Evolutionary conservation across 2,329 filamentous ascomycete genomes (phyloP).

Genomic region (Beauveria sp.): DNA sequence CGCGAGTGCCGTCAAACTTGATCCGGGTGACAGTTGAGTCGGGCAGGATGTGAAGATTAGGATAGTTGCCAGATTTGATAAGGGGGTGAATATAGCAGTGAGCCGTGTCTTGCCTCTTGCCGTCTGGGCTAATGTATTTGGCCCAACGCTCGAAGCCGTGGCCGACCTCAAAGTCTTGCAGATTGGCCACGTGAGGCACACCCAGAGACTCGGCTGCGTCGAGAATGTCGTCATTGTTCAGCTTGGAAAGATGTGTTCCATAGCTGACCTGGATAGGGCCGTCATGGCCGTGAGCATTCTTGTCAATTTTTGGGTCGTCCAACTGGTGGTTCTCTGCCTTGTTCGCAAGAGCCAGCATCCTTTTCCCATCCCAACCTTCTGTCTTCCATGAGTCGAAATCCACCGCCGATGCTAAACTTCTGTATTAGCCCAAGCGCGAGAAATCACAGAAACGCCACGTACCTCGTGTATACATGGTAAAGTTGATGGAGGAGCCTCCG

Average conservation of each 20-base stretch:
- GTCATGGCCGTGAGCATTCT: slow-evolving; percentile 34
- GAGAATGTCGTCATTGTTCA: slow-evolving; percentile 39
- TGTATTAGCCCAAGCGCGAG: background rate
- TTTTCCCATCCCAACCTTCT: slow-evolving; percentile 42
- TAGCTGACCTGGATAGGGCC: slow-evolving; percentile 45
- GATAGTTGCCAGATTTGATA: slow-evolving; percentile 36
- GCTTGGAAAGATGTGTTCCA: slow-evolving; percentile 32
- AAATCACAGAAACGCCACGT: background rate
- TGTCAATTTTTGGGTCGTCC: slow-evolving; percentile 24
- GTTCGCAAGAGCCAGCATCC: slow-evolving; percentile 42
- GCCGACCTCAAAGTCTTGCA: slow-evolving; percentile 36
- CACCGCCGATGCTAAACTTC: background rate
- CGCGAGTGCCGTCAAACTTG: slow-evolving; percentile 39
- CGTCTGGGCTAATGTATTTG: slow-evolving; percentile 40
- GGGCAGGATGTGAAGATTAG: slow-evolving; percentile 47
- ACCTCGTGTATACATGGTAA: slow-evolving; percentile 24
- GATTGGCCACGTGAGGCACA: slow-evolving; percentile 38
- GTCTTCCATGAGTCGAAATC: slow-evolving; percentile 47
- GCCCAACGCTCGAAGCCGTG: slow-evolving; percentile 30
- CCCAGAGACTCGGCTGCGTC: slow-evolving; percentile 39
- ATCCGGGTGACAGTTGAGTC: slow-evolving; percentile 46
- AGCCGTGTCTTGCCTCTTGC: slow-evolving; percentile 45
- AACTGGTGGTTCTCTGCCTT: slow-evolving; percentile 45
- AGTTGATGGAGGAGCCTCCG: slow-evolving; percentile 27
- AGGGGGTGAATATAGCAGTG: slow-evolving; percentile 45